Base-by-base conservation (phyloP, 306 rosid genomes). In the Alnus rubra region DNA sequence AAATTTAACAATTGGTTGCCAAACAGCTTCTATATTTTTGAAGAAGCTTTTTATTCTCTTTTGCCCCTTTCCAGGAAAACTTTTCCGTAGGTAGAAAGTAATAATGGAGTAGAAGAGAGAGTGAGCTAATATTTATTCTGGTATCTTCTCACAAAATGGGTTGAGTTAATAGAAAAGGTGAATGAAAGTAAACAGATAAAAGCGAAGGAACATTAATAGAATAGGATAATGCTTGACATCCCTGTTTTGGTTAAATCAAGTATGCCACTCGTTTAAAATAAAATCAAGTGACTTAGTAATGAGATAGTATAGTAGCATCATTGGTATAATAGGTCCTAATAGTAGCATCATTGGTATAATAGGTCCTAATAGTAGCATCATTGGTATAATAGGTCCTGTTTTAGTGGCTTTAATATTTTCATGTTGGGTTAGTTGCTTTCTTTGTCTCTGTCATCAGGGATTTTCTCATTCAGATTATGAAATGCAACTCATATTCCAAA, bases 401-500 rank as follows among this genome's bases (percentile, higher is more conserved):
- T 63, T 63, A 13, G 45, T 44, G 51, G 9, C 50, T 63, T 39
- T 45, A 67, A 52, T 55, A 48, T 67, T 52, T 19, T 54, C 45
- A 52, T 74, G 16, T 53, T 55, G 37, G 54, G 31, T 64, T 42
- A 30, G 49, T 74, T 16, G 69, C 83, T 28, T 39, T 74, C 65
- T 37, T 14, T 48, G 55, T 49, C 19, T 12, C n/a, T 19, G 19
- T 7, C 30, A 28, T 10, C 2, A 48, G 10, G 45, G 12, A 70
- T 4, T 30, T 9, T 70, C 35, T 23, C 30, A 70, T 47, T 7
- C 16, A 13, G 2, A 68, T 73, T 80, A 37, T 69, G 5, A 42
- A 50, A 44, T 68, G 76, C 65, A 74, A 51, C 48, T 75, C 75
- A 71, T 74, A 45, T 42, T 74, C 49, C 72, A 60, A 72, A 75